These are phyloP conservation scores for Solanum peruvianum DNA, from an alignment of 257 asterid genomes.

Conservation along the genomic window DNA sequence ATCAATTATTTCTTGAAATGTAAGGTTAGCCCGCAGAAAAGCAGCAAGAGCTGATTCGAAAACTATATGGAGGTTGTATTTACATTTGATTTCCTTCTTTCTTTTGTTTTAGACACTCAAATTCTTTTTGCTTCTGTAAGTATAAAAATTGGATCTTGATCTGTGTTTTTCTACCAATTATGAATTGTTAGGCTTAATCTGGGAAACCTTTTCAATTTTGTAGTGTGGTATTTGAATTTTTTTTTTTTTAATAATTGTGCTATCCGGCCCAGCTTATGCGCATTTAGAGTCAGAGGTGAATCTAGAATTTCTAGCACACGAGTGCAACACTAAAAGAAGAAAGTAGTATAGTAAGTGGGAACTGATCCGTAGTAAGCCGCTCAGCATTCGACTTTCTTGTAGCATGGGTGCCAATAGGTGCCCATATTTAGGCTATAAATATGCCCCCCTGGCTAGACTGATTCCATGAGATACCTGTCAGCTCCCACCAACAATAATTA, in stretches of 20 bases:
- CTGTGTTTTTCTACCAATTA: background rate
- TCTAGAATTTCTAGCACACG: background rate
- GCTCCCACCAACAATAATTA: background rate
- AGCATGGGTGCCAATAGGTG: background rate
- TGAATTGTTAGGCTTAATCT: background rate
- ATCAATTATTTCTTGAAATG: background rate
- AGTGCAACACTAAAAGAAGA: background rate
- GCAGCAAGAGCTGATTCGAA: conserved; percentile 83
- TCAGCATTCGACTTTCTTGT: background rate
- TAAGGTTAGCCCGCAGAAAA: conserved; percentile 70
- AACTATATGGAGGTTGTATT: conserved; percentile 53
- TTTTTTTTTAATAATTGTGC: background rate
- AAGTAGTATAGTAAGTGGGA: background rate
- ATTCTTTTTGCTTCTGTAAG: background rate
- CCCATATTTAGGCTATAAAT: background rate
- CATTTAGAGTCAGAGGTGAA: background rate
- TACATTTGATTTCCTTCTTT: background rate
- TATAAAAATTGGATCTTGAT: background rate
- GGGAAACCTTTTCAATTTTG: background rate
- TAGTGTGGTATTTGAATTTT: no score
- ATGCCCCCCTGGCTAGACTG: background rate
- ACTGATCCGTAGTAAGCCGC: background rate
- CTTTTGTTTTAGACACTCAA: background rate
- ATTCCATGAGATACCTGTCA: background rate
- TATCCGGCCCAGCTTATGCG: background rate